Conservation (phyloP, 352 stramenopile species). For the Aphanomyces euteiches region DNA sequence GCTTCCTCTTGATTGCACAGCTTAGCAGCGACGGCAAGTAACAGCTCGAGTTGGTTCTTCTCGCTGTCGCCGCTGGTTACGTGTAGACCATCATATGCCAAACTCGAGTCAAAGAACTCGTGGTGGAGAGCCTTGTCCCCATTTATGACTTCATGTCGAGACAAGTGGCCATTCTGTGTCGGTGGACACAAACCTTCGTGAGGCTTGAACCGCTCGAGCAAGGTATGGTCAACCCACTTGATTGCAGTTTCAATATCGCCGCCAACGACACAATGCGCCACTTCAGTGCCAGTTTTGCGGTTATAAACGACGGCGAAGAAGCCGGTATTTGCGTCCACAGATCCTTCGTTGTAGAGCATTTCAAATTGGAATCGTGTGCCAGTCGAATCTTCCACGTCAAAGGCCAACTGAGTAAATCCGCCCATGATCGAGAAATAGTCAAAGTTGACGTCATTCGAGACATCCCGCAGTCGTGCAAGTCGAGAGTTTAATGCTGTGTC, state of each 20-base stretch:
- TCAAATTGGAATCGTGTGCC: not conserved
- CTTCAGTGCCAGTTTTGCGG: not conserved
- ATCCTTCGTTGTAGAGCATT: not conserved
- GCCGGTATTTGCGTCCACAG: not conserved
- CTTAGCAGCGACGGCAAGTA: not conserved
- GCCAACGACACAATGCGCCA: not conserved
- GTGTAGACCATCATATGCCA: not conserved
- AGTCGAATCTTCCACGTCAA: not conserved
- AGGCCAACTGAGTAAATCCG: not conserved
- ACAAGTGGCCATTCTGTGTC: not conserved
- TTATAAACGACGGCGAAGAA: not conserved
- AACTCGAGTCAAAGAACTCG: constrained; percentile 4
- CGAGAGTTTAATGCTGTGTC: not conserved
- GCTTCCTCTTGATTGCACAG: not conserved
- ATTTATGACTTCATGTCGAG: not conserved
- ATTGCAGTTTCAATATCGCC: not conserved
- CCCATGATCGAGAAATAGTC: not conserved
- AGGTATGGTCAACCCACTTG: not conserved
- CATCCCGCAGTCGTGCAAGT: not conserved
- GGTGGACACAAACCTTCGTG: not conserved
- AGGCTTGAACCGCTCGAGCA: not conserved
- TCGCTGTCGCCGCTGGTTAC: not conserved
- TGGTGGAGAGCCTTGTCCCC: not conserved
- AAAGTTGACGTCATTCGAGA: not conserved
- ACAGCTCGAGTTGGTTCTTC: not conserved